Evolutionary conservation across 768 basidiomycete genomes (phyloP), one percentile per base, ranked within the genome.

Genomic region (Leccinum imitatum): DNA sequence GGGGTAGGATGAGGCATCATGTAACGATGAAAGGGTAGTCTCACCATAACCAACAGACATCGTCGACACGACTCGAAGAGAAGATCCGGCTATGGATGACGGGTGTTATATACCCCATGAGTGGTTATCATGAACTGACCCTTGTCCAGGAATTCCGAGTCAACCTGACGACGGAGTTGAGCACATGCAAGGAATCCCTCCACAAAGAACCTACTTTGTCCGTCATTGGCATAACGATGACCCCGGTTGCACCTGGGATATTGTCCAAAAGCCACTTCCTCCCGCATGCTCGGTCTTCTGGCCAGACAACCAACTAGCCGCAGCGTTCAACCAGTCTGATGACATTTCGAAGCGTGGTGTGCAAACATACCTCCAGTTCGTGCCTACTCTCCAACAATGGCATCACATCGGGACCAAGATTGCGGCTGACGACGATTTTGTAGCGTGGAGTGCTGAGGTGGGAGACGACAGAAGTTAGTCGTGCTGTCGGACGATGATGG

Each of bases 31-130:
- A 50, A 14, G 14, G 44, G 14, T 21, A 46, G 19, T 63, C 81
- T 58, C 59, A 91, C 92, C 91, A 68, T 88, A 91, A 50, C 93
- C 93, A 19, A 95, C 93, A 17, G 92, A 93, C 86, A 96, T 91
- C 0, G 95, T 97, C 1, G 95, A 96, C 3, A 97, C 83, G n/a
- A 91, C 87, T 48, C 83, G 84, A 9, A 99, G 79, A 53, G 72
- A 78, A 0, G 88, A 78, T 4, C 94, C 93, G 63, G 93, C 93
- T 89, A 64, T 3, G 50, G 51, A 30, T 46, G 11, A 51, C 15
- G n/a, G 41, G 17, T 39, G 59, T 46, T 48, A 14, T 23, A 65
- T 15, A 56, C 56, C 50, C 23, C 17, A 19, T 23, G 21, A 53
- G 21, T 21, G 37, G n/a, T 33, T 6, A 41, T 53, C 9, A 6